Percentiles rank a stretch among this genome's conserved stretches.
Evolutionary conservation across 129 eudicot genomes (phyloP).

Genomic region (Centrapalus pauciflorus): DNA sequence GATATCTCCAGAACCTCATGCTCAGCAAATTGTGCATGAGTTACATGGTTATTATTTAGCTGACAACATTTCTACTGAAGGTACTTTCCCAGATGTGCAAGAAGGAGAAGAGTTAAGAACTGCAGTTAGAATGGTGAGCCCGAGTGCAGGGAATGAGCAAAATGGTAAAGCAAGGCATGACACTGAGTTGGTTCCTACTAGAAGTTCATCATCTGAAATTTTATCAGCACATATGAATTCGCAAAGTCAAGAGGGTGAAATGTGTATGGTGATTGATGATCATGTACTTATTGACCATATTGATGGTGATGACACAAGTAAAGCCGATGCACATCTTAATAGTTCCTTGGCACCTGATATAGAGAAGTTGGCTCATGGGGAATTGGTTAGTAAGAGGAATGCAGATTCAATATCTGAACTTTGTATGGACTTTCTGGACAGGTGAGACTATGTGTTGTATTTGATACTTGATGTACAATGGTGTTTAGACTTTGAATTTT

Average conservation of each 20-base stretch:
- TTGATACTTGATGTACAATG: not conserved
- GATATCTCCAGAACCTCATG: slow-evolving; percentile 30
- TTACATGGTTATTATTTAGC: slow-evolving; percentile 19
- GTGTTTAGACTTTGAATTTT: slow-evolving; percentile 1
- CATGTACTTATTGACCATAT: slow-evolving; percentile 1
- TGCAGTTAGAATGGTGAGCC: slow-evolving; percentile 6
- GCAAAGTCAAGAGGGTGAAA: slow-evolving; percentile 27
- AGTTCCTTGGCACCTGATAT: slow-evolving; percentile 16
- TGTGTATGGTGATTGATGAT: slow-evolving; percentile 28
- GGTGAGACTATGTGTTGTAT: slow-evolving; percentile 30
- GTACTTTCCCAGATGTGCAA: slow-evolving; percentile 24
- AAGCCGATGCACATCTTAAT: slow-evolving; percentile 29
- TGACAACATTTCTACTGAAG: slow-evolving; percentile 28
- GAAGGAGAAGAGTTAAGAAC: slow-evolving; percentile 36
- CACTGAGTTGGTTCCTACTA: slow-evolving; percentile 15
- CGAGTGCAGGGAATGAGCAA: slow-evolving; percentile 24
- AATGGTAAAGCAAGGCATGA: slow-evolving; percentile 7
- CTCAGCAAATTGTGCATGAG: slow-evolving; percentile 27
- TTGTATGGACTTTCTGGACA: slow-evolving; percentile 8
- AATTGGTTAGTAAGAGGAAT: slow-evolving; percentile 19
- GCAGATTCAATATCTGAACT: slow-evolving; percentile 24
- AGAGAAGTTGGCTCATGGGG: slow-evolving; percentile 19
- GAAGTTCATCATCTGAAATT: slow-evolving; percentile 12
- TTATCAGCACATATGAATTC: slow-evolving; percentile 21
- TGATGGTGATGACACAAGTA: slow-evolving; percentile 29